Evolutionary conservation across 108 stramenopile genomes (phyloP), one percentile per base, ranked within the genome.

Genomic region (Fistulifera pelliculosa): DNA sequence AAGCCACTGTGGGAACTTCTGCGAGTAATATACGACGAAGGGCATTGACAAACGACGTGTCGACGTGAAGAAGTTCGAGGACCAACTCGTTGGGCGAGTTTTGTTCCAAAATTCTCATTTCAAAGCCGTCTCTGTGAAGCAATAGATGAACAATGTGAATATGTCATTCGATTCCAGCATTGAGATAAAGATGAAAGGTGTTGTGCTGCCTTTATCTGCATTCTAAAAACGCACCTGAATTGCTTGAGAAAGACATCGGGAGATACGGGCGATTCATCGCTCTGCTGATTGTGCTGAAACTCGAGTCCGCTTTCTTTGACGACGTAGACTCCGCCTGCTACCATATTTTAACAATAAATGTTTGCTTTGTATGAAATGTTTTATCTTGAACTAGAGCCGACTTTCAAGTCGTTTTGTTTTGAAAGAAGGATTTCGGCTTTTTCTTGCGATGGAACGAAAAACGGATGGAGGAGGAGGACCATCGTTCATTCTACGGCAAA

Each of bases 11-110:
- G 21, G 84, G 85, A 27, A 93, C 76, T 71, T 99, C 96, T 5
- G 85, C 71, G 57, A 96, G 85, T 68, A 98, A 77, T 28, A 97
- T 90, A n/a, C 97, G 71, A 22, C 97, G 86, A 31, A 98, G 66
- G 0, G 97, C 90, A 55, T 98, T 98, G 49, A 94, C 97, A 55
- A 95, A 88, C 24, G 89, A 91, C 0, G 84, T 71, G 66, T 98
- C 97, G 19, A 93, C 92, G 8, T 90, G 89, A 41, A 75, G 73
- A 27, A 96, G 40, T 60, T 94, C 88, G 65, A 98, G 95, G 13
- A 81, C 76, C 16, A 98, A 73, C 28, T 83, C 77, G 52, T 85
- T 58, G 19, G 48, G 61, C 24, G 70, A 61, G n/a, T 73, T 70
- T 15, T 76, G 75, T 47, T 78, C 74, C 58, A 90, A 67, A 35